Evolutionary conservation across 2,329 filamentous ascomycete genomes (phyloP).

Genomic region (Cercospora sp.): DNA sequence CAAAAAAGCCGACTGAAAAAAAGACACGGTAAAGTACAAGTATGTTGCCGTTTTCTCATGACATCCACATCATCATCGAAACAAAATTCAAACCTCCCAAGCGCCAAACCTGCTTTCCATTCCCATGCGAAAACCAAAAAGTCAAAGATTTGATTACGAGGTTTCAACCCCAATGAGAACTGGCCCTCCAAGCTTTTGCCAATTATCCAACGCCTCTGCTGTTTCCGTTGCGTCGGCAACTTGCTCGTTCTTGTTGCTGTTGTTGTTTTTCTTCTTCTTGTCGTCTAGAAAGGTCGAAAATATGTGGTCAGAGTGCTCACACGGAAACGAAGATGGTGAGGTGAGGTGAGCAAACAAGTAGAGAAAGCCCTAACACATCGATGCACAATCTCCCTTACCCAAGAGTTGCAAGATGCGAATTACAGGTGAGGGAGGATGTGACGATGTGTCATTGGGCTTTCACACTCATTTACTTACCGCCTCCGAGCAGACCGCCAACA

Average conservation of each 20-base stretch:
- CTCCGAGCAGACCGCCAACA: constrained; percentile 52
- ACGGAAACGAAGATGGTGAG: background rate
- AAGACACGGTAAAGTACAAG: background rate
- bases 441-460: constrained; percentile 7
- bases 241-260: constrained; percentile 7
- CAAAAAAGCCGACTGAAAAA: background rate
- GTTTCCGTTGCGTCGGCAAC: constrained; percentile 12
- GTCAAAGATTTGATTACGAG: background rate
- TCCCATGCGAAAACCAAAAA: background rate
- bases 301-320: constrained; percentile 18
- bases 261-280: constrained; percentile 12
- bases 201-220: constrained; percentile 16
- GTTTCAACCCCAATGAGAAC: constrained; percentile 16
- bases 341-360: constrained; percentile 2
- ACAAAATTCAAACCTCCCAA: background rate
- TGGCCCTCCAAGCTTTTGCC: constrained; percentile 15
- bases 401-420: constrained; percentile 12
- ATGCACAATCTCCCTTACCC: background rate
- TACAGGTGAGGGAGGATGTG: constrained; percentile 18
- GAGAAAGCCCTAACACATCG: constrained; percentile 20
- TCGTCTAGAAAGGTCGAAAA: background rate
- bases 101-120: constrained; percentile 3
- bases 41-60: constrained; percentile 6
- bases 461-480: constrained; percentile 38
- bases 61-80: background rate